Base-by-base conservation (phyloP, 78 protist species). In the Dictyostelium capitatum region DNA sequence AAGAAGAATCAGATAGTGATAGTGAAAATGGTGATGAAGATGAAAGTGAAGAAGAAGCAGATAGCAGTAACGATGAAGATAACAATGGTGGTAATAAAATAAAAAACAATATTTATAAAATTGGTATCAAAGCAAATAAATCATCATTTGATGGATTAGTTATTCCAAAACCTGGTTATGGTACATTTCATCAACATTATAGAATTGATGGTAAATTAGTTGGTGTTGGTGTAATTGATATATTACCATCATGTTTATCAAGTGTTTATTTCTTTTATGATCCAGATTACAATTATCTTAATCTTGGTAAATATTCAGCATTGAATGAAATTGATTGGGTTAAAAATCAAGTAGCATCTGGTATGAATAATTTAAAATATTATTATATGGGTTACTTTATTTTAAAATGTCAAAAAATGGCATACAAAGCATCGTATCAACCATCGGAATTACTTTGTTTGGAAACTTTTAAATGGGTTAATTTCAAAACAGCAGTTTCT, bases 241-340 rank as follows among this genome's bases (percentile, higher is more conserved):
- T 97, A 2, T 72, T 97, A 6, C 98, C 98, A 23, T 0, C 28
- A n/a, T 96, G 98, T 56, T 59, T 97, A 25, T 91, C 97, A 8
- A 94, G 97, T 47, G 98, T 97, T 7, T 97, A 97, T 30, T 75
- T 96, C 59, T 59, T 95, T 56, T 97, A 97, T 74, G 98, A 97
- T 80, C 98, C 98, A 23, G 91, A 92, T 15, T 70, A 9, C 80
- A 15, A 50, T 20, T 41, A 14, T 25, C 80, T 96, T 1, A 20
- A 59, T 5, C 96, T 96, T 23, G 97, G 97, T 75, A 95, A 90
- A 30, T 62, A n/a, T 37, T 74, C 92, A 25, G 78, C 89, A 28
- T 72, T 90, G 37, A 17, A 46, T 19, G 95, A 95, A 28, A 83
- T 95, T 30, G 89, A 80, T 12, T 79, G 51, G 47, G 54, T 56